These are phyloP conservation scores for Candida nitratophila DNA, from an alignment of 805 yeast species.

Conservation along the genomic window DNA sequence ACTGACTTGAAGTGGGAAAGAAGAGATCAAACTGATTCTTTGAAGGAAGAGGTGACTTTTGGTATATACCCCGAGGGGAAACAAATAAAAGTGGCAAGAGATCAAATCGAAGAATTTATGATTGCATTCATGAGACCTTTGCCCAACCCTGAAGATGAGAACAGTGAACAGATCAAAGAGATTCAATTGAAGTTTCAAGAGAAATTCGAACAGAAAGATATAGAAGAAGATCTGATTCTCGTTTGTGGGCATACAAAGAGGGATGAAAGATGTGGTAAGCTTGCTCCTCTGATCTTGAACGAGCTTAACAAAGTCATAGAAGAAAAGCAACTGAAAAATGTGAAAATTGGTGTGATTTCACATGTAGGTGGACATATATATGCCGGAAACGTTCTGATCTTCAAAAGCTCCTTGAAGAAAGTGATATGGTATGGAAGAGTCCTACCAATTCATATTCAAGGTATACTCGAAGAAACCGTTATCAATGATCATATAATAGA, in stretches of 20 bases:
- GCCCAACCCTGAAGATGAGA: slow-evolving; percentile 10
- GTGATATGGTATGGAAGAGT: slow-evolving; percentile 76
- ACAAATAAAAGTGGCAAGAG: slow-evolving; percentile 27
- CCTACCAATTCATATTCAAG: slow-evolving; percentile 57
- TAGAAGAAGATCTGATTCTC: slow-evolving; percentile 31
- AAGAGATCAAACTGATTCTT: not conserved
- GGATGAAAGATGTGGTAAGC: slow-evolving; percentile 59
- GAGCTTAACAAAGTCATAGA: slow-evolving; percentile 43
- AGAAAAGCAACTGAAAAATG: not conserved
- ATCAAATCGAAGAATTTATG: slow-evolving; percentile 29
- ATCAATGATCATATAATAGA: slow-evolving; percentile 40
- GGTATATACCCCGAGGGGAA: slow-evolving; percentile 51
- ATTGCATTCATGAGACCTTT: slow-evolving; percentile 33
- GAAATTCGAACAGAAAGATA: slow-evolving; percentile 5
- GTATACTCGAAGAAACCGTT: slow-evolving; percentile 52
- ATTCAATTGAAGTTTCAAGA: slow-evolving; percentile 9
- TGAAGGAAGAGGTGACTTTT: slow-evolving; percentile 12
- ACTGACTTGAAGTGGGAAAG: slow-evolving; percentile 23
- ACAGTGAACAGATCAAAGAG: slow-evolving; percentile 1
- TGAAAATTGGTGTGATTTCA: slow-evolving; percentile 46
- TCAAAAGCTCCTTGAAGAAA: slow-evolving; percentile 35
- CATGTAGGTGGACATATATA: slow-evolving; percentile 85
- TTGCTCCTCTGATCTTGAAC: slow-evolving; percentile 49
- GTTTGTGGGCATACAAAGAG: slow-evolving; percentile 63
- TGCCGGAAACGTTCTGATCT: slow-evolving; percentile 73